Percentiles rank a stretch among this genome's conserved stretches.
Conservation (phyloP, 2,329 filamentous ascomycete species). For the Cordyceps farinosa region DNA sequence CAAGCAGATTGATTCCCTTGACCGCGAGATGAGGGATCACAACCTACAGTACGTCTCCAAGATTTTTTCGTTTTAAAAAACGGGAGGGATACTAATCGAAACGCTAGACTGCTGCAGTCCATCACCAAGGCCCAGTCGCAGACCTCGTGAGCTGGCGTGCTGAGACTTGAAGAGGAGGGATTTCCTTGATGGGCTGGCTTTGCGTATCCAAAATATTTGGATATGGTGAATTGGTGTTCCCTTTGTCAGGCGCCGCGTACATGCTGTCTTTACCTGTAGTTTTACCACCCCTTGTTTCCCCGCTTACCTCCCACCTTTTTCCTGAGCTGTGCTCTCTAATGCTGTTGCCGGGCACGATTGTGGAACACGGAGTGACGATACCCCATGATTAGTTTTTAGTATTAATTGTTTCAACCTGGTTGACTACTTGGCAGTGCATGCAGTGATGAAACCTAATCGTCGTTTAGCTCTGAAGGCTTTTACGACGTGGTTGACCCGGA, state of each 20-base stretch:
- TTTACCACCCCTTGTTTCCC: background rate
- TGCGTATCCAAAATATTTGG: background rate
- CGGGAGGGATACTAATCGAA: background rate
- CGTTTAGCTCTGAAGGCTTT: too few species aligned
- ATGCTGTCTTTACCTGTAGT: slow-evolving; percentile 9
- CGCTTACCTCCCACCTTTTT: background rate
- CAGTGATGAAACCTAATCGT: background rate
- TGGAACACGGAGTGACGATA: slow-evolving; percentile 16
- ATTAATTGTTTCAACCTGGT: background rate
- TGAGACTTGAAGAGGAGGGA: background rate
- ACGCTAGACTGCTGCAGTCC: slow-evolving; percentile 21
- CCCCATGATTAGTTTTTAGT: slow-evolving; percentile 14
- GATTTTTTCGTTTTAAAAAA: background rate
- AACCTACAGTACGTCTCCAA: slow-evolving; percentile 43
- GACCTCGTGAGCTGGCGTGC: background rate
- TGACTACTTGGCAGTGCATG: background rate
- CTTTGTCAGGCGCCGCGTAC: background rate
- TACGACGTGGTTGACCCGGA: too few species aligned
- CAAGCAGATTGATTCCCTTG: slow-evolving; percentile 51
- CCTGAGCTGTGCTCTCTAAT: background rate
- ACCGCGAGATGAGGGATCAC: slow-evolving; percentile 54
- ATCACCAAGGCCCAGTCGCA: slow-evolving; percentile 21
- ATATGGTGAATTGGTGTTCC: background rate
- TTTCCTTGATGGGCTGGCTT: background rate
- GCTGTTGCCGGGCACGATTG: slow-evolving; percentile 8